Conservation (phyloP, 495 filamentous ascomycete species). For the Neurospora tetraspora region DNA sequence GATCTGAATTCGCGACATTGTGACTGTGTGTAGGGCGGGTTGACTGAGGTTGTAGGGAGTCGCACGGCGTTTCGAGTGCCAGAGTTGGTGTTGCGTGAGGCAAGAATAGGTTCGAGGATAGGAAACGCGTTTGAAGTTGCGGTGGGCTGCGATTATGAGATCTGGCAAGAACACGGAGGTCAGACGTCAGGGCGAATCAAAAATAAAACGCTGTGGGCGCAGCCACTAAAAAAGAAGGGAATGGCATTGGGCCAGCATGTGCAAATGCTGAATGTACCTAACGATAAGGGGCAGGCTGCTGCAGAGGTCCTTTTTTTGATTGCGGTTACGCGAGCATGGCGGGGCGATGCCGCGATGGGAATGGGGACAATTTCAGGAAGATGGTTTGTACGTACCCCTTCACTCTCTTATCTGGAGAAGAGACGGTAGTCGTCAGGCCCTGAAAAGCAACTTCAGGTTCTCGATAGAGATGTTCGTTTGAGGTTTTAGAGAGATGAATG, state of each 20-base stretch:
- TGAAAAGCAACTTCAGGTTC: background rate
- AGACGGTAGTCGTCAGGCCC: background rate
- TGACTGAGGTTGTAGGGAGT: background rate
- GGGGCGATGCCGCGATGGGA: background rate
- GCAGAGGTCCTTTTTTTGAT: background rate
- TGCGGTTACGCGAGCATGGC: background rate
- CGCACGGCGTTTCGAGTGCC: background rate
- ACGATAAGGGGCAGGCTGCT: background rate
- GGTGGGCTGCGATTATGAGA: constrained; percentile 5
- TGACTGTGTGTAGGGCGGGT: background rate
- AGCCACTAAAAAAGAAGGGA: background rate
- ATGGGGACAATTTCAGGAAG: background rate
- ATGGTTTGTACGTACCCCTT: background rate
- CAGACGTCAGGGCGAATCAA: constrained; percentile 13
- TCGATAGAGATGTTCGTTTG: background rate
- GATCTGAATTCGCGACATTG: constrained; percentile 83
- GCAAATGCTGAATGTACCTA: background rate
- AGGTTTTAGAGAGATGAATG: background rate
- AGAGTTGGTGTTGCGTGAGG: background rate
- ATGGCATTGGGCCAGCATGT: background rate
- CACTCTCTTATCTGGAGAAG: background rate
- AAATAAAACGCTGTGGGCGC: constrained; percentile 8
- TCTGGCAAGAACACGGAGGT: constrained; percentile 22
- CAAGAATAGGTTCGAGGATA: background rate
- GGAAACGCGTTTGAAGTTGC: background rate